Conservation (phyloP, 495 filamentous ascomycete genomes). For the Trypethelium eluteriae region DNA sequence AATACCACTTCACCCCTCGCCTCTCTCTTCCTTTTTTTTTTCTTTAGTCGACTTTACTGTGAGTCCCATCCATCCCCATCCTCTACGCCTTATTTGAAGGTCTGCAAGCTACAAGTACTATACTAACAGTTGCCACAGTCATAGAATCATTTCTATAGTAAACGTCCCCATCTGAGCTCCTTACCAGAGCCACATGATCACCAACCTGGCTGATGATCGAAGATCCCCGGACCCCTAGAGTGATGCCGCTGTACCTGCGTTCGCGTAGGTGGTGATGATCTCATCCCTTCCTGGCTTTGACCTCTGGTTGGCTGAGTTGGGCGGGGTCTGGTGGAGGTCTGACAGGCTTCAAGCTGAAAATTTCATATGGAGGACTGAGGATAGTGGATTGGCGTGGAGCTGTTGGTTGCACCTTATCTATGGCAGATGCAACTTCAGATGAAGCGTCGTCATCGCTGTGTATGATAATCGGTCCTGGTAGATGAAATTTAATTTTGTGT, state of each 20-base stretch:
- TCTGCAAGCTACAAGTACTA: background rate
- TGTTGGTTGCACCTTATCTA: too few relatives aligned
- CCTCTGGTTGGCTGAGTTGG: conserved; percentile 56
- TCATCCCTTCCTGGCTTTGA: conserved; percentile 54
- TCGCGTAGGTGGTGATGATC: conserved; percentile 64
- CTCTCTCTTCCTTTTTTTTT: conserved; percentile 26
- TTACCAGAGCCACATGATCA: conserved; percentile 61
- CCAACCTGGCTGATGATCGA: conserved; percentile 66
- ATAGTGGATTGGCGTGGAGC: background rate
- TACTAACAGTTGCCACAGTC: conserved; percentile 17
- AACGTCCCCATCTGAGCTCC: conserved; percentile 44
- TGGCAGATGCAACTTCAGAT: too few relatives aligned
- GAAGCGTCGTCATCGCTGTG: too few relatives aligned
- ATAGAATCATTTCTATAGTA: conserved; percentile 50
- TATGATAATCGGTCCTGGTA: too few relatives aligned
- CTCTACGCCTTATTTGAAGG: background rate
- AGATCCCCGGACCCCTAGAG: conserved; percentile 64
- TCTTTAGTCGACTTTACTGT: conserved; percentile 32
- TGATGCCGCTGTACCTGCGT: conserved; percentile 58
- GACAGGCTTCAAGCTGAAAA: conserved; percentile 45
- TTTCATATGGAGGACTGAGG: conserved; percentile 14
- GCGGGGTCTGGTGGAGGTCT: conserved; percentile 64
- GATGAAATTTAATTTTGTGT: too few relatives aligned
- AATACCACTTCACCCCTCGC: conserved; percentile 30
- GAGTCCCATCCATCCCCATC: conserved; percentile 17